Conservation (phyloP, 2,329 filamentous ascomycete species). For the Fusarium phyllophilum region DNA sequence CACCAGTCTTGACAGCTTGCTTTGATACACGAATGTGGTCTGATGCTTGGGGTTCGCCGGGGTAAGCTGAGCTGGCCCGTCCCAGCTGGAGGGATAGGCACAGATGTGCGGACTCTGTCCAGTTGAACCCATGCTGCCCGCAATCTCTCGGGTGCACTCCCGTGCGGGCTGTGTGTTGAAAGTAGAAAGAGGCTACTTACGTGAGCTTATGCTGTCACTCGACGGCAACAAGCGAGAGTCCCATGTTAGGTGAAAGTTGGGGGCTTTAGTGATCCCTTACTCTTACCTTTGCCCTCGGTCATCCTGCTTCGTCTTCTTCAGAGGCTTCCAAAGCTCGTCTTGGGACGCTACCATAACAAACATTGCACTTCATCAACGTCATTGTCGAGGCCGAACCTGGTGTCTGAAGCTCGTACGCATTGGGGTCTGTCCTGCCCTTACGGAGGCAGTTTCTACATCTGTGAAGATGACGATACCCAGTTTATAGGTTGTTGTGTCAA, state of each 20-base stretch:
- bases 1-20: neutral
- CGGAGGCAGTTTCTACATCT: slow-evolving; percentile 53
- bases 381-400: neutral
- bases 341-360: neutral
- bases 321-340: neutral
- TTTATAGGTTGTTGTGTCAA: slow-evolving; percentile 56
- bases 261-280: slow-evolving; percentile 1
- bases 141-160: slow-evolving; percentile 2
- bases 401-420: slow-evolving; percentile 24
- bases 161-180: slow-evolving; percentile 5
- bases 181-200: neutral
- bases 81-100: neutral
- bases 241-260: slow-evolving; percentile 4
- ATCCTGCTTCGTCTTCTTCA: neutral
- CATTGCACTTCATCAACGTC: neutral
- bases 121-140: slow-evolving; percentile 24
- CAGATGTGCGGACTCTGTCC: slow-evolving; percentile 3
- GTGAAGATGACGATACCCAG: slow-evolving; percentile 43
- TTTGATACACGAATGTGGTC: neutral
- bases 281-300: neutral
- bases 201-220: neutral
- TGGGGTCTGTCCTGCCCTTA: slow-evolving; percentile 48
- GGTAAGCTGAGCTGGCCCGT: neutral
- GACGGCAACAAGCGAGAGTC: slow-evolving; percentile 19
- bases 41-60: neutral